Evolutionary conservation across 1,284 basidiomycete species (phyloP).

Genomic region (Cutaneotrichosporon cyanovorans): DNA sequence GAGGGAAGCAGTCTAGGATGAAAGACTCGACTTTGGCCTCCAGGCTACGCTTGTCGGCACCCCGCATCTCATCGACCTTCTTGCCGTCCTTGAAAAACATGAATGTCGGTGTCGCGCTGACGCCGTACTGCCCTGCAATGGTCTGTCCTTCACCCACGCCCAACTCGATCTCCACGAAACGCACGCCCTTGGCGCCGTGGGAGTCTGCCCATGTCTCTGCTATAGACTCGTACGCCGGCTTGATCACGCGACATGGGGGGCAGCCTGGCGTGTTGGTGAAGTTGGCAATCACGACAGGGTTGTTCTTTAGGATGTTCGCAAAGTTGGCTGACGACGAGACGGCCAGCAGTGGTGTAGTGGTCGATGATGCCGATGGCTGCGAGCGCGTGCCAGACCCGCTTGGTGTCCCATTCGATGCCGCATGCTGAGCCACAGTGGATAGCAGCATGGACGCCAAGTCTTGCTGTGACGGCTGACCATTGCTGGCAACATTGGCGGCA

Average conservation of each 20-base stretch:
- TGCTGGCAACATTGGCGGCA: conserved; percentile 30
- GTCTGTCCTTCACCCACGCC: conserved; percentile 57
- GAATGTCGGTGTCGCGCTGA: conserved; percentile 78
- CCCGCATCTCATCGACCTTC: conserved; percentile 70
- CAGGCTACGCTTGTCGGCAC: conserved; percentile 49
- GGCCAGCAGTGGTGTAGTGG: conserved; percentile 57
- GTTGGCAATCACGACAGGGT: conserved; percentile 56
- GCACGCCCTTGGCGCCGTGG: conserved; percentile 33
- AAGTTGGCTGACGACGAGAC: conserved; percentile 56
- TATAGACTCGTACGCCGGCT: conserved; percentile 54
- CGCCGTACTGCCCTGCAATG: conserved; percentile 58
- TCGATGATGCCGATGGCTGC: no score
- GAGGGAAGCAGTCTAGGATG: conserved; percentile 49
- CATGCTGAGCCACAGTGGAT: conserved; percentile 57
- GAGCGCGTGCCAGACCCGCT: no score
- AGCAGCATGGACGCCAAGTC: conserved; percentile 55
- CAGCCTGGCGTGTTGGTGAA: conserved; percentile 60
- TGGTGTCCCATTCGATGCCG: no score
- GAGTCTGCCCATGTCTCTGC: conserved; percentile 23
- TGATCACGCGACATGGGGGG: conserved; percentile 57
- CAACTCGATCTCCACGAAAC: conserved; percentile 74
- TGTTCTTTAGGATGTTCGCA: conserved; percentile 48
- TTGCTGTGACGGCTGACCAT: conserved; percentile 4
- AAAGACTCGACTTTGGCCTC: conserved; percentile 32
- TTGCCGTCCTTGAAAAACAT: conserved; percentile 69